Evolutionary conservation across 2,329 filamentous ascomycete species (phyloP).

Genomic region (Diaporthe capsici): DNA sequence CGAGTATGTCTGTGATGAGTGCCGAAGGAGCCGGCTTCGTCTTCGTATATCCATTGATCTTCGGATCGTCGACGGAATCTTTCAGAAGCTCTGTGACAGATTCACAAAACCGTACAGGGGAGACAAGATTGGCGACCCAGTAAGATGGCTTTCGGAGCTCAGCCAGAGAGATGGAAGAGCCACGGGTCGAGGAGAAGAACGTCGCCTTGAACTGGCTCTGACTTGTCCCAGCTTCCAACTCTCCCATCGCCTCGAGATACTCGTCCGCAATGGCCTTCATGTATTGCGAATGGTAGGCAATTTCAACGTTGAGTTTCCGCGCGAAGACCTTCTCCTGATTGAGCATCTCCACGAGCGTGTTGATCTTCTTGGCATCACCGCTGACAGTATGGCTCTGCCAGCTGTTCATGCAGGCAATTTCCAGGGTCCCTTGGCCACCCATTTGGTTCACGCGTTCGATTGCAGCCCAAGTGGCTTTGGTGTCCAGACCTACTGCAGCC

Average conservation of each 20-base stretch:
- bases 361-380: conserved; percentile 45
- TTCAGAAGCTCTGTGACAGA: conserved; percentile 45
- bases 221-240: conserved; percentile 36
- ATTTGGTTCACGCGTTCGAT: conserved; percentile 42
- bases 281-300: conserved; percentile 53
- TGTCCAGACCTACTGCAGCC: conserved; percentile 48
- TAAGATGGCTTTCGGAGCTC: conserved; percentile 45
- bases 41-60: conserved; percentile 35
- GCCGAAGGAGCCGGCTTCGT: not conserved
- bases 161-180: conserved; percentile 36
- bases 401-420: conserved; percentile 45
- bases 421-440: conserved; percentile 37
- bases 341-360: conserved; percentile 42
- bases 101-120: conserved; percentile 47
- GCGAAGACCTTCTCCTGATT: conserved; percentile 44
- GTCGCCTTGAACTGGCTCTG: conserved; percentile 21
- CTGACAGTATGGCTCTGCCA: conserved; percentile 47
- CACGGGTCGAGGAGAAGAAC: conserved; percentile 47
- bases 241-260: conserved; percentile 44
- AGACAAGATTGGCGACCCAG: conserved; percentile 49
- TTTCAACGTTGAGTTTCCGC: conserved; percentile 48
- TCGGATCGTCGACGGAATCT: conserved; percentile 10
- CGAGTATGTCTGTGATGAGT: conserved; percentile 45
- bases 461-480: conserved; percentile 40
- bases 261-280: conserved; percentile 45